phyloP scores from a whole-genome alignment of 1,284 basidiomycete genomes.

The Boletus calvinii region DNA sequence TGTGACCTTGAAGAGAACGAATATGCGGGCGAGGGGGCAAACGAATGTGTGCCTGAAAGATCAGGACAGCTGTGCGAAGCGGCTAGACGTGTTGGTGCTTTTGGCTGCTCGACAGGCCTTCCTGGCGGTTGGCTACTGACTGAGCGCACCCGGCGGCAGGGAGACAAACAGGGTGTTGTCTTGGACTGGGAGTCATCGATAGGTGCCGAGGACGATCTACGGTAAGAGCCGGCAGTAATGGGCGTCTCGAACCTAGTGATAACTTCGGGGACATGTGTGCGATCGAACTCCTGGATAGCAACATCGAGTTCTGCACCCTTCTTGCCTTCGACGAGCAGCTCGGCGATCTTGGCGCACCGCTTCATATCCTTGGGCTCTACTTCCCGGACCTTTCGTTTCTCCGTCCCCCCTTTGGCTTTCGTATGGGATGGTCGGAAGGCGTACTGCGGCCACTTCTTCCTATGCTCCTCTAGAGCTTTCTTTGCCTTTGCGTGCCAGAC shows the following conservation, averaged over 20 bases:
- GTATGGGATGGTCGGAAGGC: constrained; percentile 63
- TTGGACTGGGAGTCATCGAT: constrained; percentile 23
- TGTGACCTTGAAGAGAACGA: constrained; percentile 39
- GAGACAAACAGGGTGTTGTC: constrained; percentile 4
- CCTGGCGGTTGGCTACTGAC: constrained; percentile 27
- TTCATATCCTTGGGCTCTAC: constrained; percentile 68
- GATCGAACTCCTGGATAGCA: constrained; percentile 74
- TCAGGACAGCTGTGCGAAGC: constrained; percentile 31
- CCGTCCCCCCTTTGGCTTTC: constrained; percentile 43
- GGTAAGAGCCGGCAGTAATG: constrained; percentile 61
- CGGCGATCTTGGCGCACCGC: constrained; percentile 76
- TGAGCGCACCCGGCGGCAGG: constrained; percentile 23
- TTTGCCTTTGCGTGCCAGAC: constrained; percentile 70
- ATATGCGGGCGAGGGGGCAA: constrained; percentile 29
- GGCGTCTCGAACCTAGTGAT: constrained; percentile 71
- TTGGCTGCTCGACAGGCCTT: constrained; percentile 4
- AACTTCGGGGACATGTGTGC: constrained; percentile 59
- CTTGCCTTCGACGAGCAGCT: constrained; percentile 71
- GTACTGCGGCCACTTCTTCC: constrained; percentile 67
- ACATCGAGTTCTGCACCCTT: constrained; percentile 67
- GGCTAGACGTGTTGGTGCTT: constrained; percentile 9
- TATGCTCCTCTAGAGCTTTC: constrained; percentile 63
- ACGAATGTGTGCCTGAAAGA: constrained; percentile 27
- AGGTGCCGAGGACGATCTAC: constrained; percentile 50
- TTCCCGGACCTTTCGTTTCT: constrained; percentile 63